Evolutionary conservation across 2,329 filamentous ascomycete species (phyloP).

Genomic region (Aspergillus novoparasiticus): DNA sequence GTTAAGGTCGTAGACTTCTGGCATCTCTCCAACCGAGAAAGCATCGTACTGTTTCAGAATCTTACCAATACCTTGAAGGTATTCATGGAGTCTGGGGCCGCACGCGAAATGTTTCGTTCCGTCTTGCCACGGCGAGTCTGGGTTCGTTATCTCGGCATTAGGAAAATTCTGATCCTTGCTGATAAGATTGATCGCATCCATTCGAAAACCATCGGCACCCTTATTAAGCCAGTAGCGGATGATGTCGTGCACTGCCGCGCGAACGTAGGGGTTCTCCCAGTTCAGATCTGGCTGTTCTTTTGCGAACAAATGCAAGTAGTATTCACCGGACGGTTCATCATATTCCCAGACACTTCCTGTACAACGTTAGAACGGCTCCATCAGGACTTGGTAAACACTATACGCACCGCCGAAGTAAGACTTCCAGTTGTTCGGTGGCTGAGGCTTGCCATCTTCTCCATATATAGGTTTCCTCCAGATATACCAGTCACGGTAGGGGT

Average conservation of each 20-base stretch:
- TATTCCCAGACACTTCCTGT: conserved; percentile 25
- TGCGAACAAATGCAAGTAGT: conserved; percentile 75
- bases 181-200: conserved; percentile 73
- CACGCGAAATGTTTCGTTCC: conserved; percentile 4
- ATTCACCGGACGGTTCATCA: conserved; percentile 69
- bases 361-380: background rate
- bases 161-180: conserved; percentile 62
- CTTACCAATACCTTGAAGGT: conserved; percentile 53
- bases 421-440: conserved; percentile 65
- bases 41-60: conserved; percentile 59
- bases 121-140: background rate
- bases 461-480: conserved; percentile 57
- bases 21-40: conserved; percentile 64
- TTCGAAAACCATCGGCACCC: conserved; percentile 70
- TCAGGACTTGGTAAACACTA: too few species aligned
- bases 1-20: conserved; percentile 47
- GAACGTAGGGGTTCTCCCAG: conserved; percentile 71
- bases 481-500: conserved; percentile 69
- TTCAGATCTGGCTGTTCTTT: conserved; percentile 79
- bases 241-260: conserved; percentile 68
- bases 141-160: conserved; percentile 40
- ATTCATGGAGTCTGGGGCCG: conserved; percentile 1
- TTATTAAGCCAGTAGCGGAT: conserved; percentile 78
- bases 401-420: background rate
- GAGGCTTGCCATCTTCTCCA: conserved; percentile 58